These are phyloP conservation scores for Clitopilus passeckerianus DNA, from an alignment of 768 basidiomycete species.

Conservation along the genomic window DNA sequence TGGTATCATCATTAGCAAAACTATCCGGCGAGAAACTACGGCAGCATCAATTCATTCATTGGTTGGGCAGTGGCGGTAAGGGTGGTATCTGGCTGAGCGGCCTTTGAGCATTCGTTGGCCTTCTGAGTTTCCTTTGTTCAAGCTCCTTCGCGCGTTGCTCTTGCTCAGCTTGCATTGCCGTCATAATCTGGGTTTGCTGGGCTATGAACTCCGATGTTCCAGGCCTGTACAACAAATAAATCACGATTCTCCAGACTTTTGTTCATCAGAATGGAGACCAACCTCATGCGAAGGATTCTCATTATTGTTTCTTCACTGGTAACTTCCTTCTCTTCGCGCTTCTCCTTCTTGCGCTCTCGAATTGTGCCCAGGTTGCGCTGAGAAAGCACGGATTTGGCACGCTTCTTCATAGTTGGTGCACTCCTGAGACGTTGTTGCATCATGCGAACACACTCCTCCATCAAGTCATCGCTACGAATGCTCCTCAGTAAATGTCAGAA, in stretches of 20 bases:
- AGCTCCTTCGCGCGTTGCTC: constrained; percentile 64
- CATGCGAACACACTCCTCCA: constrained; percentile 94
- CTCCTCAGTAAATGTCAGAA: constrained; percentile 6
- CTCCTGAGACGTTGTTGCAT: constrained; percentile 85
- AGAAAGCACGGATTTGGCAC: constrained; percentile 87
- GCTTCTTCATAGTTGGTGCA: constrained; percentile 75
- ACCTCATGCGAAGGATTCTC: constrained; percentile 95
- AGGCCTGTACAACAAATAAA: constrained; percentile 39
- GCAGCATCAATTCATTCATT: neutral
- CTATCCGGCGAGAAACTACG: neutral
- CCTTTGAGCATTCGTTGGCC: constrained; percentile 28
- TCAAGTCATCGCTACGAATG: constrained; percentile 61
- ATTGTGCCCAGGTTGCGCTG: constrained; percentile 97
- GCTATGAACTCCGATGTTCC: constrained; percentile 83
- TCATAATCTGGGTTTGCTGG: constrained; percentile 80
- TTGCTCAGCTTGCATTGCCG: constrained; percentile 78
- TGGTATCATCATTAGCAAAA: neutral
- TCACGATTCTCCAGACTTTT: neutral
- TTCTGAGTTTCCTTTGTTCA: constrained; percentile 54
- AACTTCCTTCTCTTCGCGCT: constrained; percentile 73
- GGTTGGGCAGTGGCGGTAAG: constrained; percentile 31
- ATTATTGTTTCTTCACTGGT: constrained; percentile 89
- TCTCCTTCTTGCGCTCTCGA: constrained; percentile 89
- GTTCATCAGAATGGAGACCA: constrained; percentile 2
- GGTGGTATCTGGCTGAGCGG: constrained; percentile 27